Conservation (phyloP, 23 red algal species). For the Gracilaria domingensis region DNA sequence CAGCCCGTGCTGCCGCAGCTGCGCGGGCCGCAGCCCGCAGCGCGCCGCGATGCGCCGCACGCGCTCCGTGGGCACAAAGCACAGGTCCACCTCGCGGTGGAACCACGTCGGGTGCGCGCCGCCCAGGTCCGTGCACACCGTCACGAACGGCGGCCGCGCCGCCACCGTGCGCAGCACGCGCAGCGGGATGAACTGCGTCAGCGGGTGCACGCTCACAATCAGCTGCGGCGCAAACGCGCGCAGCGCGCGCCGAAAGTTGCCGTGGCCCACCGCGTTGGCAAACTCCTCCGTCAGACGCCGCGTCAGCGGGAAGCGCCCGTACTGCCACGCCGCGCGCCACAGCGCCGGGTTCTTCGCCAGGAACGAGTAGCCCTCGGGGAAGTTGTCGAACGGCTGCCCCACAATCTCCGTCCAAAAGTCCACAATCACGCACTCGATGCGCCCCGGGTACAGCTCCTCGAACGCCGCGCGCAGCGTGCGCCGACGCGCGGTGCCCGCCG, state of each 20-base stretch:
- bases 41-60: slow-evolving; percentile 44
- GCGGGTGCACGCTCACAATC: slow-evolving; percentile 82
- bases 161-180: slow-evolving; percentile 67
- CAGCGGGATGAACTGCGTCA: slow-evolving; percentile 78
- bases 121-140: slow-evolving; percentile 86
- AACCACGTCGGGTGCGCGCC: slow-evolving; percentile 87
- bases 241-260: slow-evolving; percentile 52
- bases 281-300: slow-evolving; percentile 72
- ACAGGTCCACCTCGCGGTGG: slow-evolving; percentile 69
- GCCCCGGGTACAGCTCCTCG: slow-evolving; percentile 63
- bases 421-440: slow-evolving; percentile 51
- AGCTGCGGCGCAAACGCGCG: slow-evolving; percentile 44
- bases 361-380: slow-evolving; percentile 79
- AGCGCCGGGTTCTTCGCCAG: slow-evolving; percentile 75
- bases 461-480: slow-evolving; percentile 72
- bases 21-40: slow-evolving; percentile 40
- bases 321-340: slow-evolving; percentile 80
- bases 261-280: slow-evolving; percentile 51
- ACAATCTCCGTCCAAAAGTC: slow-evolving; percentile 86
- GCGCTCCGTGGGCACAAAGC: slow-evolving; percentile 75
- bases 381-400: slow-evolving; percentile 60
- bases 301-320: slow-evolving; percentile 77
- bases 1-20: slow-evolving; percentile 73
- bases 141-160: slow-evolving; percentile 68
- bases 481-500: slow-evolving; percentile 86